A percentile compares a stretch with the other conserved stretches of the same genome.
Conservation (phyloP, 768 basidiomycete species). For the Boletus rubescentipes region DNA sequence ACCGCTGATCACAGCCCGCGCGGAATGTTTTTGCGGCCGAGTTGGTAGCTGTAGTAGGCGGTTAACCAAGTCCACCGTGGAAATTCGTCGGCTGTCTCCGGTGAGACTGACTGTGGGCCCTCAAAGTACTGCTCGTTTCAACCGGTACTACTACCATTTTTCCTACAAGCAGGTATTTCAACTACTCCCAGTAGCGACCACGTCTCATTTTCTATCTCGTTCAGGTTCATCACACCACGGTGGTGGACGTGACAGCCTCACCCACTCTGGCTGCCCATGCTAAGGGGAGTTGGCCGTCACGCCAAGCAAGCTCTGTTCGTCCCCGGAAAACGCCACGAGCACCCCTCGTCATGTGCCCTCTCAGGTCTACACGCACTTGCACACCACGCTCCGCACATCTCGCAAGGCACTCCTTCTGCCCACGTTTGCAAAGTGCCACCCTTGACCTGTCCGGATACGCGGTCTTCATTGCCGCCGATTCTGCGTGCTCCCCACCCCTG, state of each 20-base stretch:
- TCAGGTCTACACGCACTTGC: slow-evolving; percentile 17
- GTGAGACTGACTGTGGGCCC: too few relatives aligned
- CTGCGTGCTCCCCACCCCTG: not conserved
- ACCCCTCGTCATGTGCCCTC: slow-evolving; percentile 25
- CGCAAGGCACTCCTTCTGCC: slow-evolving; percentile 1
- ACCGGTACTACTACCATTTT: too few relatives aligned
- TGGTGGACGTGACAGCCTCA: slow-evolving; percentile 36
- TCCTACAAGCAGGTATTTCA: slow-evolving; percentile 2
- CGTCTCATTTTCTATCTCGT: not conserved
- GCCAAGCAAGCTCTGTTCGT: slow-evolving; percentile 40
- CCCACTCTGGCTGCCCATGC: slow-evolving; percentile 66
- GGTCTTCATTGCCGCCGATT: not conserved
- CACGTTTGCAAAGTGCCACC: slow-evolving; percentile 1
- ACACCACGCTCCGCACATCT: not conserved
- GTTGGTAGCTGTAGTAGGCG: too few relatives aligned
- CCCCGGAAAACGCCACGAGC: slow-evolving; percentile 16
- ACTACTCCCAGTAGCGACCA: not conserved
- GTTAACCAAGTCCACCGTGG: slow-evolving; percentile 16
- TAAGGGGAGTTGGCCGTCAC: slow-evolving; percentile 58
- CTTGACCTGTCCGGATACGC: not conserved
- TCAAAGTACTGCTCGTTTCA: too few relatives aligned
- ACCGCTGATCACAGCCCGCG: slow-evolving; percentile 21
- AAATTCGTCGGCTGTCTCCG: slow-evolving; percentile 14
- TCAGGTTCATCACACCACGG: slow-evolving; percentile 32
- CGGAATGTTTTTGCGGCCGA: not conserved